Evolutionary conservation across 2,329 filamentous ascomycete genomes (phyloP).

Genomic region (Trichoderma endophyticum): DNA sequence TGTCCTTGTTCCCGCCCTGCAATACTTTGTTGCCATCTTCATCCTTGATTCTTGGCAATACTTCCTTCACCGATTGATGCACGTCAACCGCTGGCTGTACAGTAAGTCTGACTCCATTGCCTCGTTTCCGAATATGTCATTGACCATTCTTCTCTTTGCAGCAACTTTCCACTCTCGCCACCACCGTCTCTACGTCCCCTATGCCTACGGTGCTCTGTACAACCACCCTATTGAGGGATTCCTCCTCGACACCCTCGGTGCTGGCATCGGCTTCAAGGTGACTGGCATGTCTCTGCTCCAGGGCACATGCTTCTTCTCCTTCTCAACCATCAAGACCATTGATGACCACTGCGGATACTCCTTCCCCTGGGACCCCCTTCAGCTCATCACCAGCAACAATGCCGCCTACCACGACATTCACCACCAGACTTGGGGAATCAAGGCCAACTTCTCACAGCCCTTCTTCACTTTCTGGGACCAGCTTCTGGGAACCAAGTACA

Average conservation of each 20-base stretch:
- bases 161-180: constrained; percentile 85
- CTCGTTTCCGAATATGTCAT: constrained; percentile 54
- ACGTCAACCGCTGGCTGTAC: constrained; percentile 96
- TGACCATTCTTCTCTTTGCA: neutral
- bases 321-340: constrained; percentile 91
- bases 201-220: constrained; percentile 94
- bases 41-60: constrained; percentile 98
- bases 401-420: constrained; percentile 97
- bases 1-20: constrained; percentile 68
- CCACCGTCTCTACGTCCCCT: constrained; percentile 95
- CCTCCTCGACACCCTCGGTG: constrained; percentile 84
- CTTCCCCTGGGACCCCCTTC: constrained; percentile 93
- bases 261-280: constrained; percentile 77
- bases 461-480: constrained; percentile 97
- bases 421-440: constrained; percentile 99
- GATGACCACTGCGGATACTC: constrained; percentile 96
- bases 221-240: constrained; percentile 96
- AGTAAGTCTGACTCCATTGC: constrained; percentile 61
- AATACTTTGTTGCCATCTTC: constrained; percentile 70
- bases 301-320: constrained; percentile 84
- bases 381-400: constrained; percentile 90
- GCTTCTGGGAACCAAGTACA: constrained; percentile 78
- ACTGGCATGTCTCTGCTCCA: constrained; percentile 81
- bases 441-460: constrained; percentile 86
- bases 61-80: constrained; percentile 94